phyloP scores from a whole-genome alignment of 1,284 basidiomycete species.

The Sporisorium graminicola region DNA sequence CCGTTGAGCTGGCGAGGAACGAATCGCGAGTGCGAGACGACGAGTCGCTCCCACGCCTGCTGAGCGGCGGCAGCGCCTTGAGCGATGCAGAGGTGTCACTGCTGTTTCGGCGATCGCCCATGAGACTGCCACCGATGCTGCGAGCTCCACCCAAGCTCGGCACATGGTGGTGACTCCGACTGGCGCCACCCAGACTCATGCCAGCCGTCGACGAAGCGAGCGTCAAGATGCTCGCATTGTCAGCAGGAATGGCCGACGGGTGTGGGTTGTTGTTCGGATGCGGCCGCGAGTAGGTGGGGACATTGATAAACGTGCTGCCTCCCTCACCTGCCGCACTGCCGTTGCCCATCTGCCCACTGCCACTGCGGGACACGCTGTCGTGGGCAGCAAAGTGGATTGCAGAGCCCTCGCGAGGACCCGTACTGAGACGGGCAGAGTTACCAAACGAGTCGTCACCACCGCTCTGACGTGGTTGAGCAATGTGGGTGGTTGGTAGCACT shows the following conservation, averaged over 20 bases:
- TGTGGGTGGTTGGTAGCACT: constrained; percentile 79
- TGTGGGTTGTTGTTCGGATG: constrained; percentile 95
- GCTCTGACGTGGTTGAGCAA: constrained; percentile 81
- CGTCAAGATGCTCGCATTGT: constrained; percentile 91
- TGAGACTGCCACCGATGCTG: constrained; percentile 59
- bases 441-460: constrained; percentile 35
- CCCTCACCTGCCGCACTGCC: constrained; percentile 22
- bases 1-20: constrained; percentile 55
- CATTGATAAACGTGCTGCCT: constrained; percentile 41
- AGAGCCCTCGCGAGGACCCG: constrained; percentile 35
- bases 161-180: constrained; percentile 50
- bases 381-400: constrained; percentile 30
- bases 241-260: constrained; percentile 86
- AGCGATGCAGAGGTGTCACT: constrained; percentile 63
- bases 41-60: constrained; percentile 62
- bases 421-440: constrained; percentile 31
- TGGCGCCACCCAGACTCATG: constrained; percentile 52
- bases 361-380: constrained; percentile 25
- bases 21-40: constrained; percentile 54
- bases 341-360: constrained; percentile 24
- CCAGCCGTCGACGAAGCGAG: constrained; percentile 84
- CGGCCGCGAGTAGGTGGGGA: constrained; percentile 85
- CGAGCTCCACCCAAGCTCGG: constrained; percentile 57
- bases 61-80: constrained; percentile 63
- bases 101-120: constrained; percentile 61